Percentiles rank a stretch among this genome's conserved stretches.
phyloP scores from a whole-genome alignment of 1,139 yeast species.

The Pichia sp. region DNA sequence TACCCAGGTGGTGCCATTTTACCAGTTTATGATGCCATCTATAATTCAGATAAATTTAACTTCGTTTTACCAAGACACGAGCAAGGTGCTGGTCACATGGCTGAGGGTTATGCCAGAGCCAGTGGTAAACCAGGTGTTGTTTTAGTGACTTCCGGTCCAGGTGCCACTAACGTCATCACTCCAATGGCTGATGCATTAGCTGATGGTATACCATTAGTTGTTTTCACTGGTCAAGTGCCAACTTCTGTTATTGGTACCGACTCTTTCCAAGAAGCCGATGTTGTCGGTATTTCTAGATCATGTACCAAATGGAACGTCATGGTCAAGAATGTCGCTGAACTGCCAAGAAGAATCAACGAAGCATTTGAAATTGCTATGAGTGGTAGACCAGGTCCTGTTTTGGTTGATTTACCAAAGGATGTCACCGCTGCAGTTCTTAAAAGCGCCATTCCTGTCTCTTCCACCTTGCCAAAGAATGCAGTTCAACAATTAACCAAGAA shows the following conservation, averaged over 20 bases:
- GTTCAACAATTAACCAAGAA: constrained; percentile 61
- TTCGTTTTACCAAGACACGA: constrained; percentile 95
- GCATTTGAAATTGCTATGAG: constrained; percentile 94
- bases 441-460: constrained; percentile 77
- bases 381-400: constrained; percentile 98
- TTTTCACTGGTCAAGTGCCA: constrained; percentile 97
- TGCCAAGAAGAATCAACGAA: constrained; percentile 93
- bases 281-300: constrained; percentile 90
- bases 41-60: constrained; percentile 80
- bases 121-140: constrained; percentile 98
- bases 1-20: constrained; percentile 98
- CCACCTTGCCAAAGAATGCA: constrained; percentile 80
- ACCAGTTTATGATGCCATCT: constrained; percentile 96
- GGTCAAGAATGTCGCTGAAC: constrained; percentile 91
- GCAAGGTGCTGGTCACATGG: constrained; percentile 99
- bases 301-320: constrained; percentile 99
- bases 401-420: constrained; percentile 95
- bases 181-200: constrained; percentile 97
- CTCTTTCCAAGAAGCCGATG: constrained; percentile 99
- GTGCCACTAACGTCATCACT: constrained; percentile 95
- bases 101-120: constrained; percentile 97
- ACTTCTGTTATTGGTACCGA: constrained; percentile 95
- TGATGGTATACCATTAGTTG: constrained; percentile 96
- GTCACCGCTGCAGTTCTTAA: constrained; percentile 89
- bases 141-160: constrained; percentile 96